Conservation (phyloP, 1,284 basidiomycete species). For the Sporisorium iseilematis-ciliati region DNA sequence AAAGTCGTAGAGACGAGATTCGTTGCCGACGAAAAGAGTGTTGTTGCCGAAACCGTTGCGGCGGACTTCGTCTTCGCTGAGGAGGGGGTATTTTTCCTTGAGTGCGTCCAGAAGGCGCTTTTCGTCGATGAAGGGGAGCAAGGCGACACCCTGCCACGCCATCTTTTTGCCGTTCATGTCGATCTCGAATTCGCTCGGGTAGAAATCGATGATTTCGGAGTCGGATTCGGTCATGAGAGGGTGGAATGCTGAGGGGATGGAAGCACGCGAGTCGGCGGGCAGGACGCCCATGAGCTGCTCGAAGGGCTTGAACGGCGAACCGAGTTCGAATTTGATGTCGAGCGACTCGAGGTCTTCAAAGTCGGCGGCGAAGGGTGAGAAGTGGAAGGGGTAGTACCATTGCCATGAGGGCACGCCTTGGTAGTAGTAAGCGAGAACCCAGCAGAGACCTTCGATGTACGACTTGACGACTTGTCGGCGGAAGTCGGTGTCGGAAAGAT, state of each 20-base stretch:
- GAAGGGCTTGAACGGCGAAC: constrained; percentile 93
- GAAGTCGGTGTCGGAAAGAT: constrained; percentile 80
- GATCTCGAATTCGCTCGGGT: constrained; percentile 90
- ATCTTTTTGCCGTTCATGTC: constrained; percentile 99
- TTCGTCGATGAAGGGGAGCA: constrained; percentile 95
- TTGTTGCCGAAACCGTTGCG: constrained; percentile 89
- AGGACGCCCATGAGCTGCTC: constrained; percentile 99
- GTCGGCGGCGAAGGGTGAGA: constrained; percentile 96
- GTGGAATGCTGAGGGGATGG: constrained; percentile 89
- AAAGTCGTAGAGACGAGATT: constrained; percentile 85
- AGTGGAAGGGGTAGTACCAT: constrained; percentile 99
- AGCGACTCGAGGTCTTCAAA: constrained; percentile 82
- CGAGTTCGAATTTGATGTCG: constrained; percentile 82
- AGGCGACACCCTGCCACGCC: constrained; percentile 98
- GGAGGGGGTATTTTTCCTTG: constrained; percentile 78
- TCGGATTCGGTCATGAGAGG: constrained; percentile 86
- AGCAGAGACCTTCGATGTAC: constrained; percentile 94
- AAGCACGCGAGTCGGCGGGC: constrained; percentile 87
- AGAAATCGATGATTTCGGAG: constrained; percentile 96
- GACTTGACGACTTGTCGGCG: constrained; percentile 81
- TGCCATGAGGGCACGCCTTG: constrained; percentile 96
- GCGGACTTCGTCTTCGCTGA: constrained; percentile 84
- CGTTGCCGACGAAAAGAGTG: constrained; percentile 85
- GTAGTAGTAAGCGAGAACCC: constrained; percentile 98
- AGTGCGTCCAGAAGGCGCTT: constrained; percentile 80